Evolutionary conservation across 768 basidiomycete genomes (phyloP), one percentile per base, ranked within the genome.

Genomic region (Galerina marginata): DNA sequence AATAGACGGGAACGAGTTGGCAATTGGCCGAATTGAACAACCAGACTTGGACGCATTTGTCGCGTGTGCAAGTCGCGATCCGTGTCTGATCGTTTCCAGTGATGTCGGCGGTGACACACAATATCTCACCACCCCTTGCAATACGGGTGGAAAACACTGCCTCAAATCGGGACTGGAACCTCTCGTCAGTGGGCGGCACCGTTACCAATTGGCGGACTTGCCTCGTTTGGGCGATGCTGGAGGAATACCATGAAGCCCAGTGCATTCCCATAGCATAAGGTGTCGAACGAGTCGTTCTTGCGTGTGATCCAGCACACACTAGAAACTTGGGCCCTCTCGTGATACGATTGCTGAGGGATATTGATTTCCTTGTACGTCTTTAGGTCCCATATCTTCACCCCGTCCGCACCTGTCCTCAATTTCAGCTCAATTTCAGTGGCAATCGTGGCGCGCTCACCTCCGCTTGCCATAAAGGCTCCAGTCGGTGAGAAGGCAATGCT

Each of bases 381-480:
- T 48, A 64, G 49, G 45, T 64, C 55, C 62, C 62, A 64, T 11
- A 60, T 29, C 42, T 53, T 49, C 20, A 64, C 45, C 16, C 62
- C 62, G 16, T 64, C 62, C 33, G 25, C 53, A 38, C 61, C 61
- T 62, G 37, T 33, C 25, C 50, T 29, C 20, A 15, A 15, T 44
- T 44, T 44, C 43, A 44, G 43, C 5, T 6, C 14, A 44, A 44
- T 44, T 15, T 11, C 6, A 29, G 6, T 29, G 4, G 29, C 29
- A 29, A 3, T 29, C 6, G 6, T 29, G 29, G 29, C 6, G 15
- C 10, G 58, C 60, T 40, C 51, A 62, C 67, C 66, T 6, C 66
- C 66, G 53, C 67, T 68, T 3, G 61, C 64, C 4, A 68, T 46
- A 14, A 68, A 43, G 12, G 55, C 58, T 26, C 67, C 66, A 26